phyloP scores from a whole-genome alignment of 495 filamentous ascomycete species.

The Amniculicola lignicola region DNA sequence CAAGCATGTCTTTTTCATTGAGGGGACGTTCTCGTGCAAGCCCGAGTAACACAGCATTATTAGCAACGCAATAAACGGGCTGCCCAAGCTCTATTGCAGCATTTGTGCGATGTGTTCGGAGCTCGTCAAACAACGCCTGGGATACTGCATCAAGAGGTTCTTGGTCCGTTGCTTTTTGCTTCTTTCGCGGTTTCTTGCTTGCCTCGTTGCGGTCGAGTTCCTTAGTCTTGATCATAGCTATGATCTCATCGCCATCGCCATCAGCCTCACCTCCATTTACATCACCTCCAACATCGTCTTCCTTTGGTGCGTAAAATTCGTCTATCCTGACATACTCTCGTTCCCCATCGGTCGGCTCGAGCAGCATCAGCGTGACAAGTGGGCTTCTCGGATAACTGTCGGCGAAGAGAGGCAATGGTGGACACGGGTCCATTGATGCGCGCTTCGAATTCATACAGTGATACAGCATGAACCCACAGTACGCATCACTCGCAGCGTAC shows the following conservation, averaged over 20 bases:
- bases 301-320: background rate
- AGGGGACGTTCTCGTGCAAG: slow-evolving; percentile 14
- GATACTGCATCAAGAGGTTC: slow-evolving; percentile 3
- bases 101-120: background rate
- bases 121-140: slow-evolving; percentile 1
- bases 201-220: background rate
- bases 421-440: slow-evolving; percentile 59
- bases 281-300: background rate
- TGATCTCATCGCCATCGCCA: too few relatives aligned
- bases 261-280: background rate
- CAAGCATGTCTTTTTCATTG: slow-evolving; percentile 4
- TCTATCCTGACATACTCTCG: background rate
- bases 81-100: background rate
- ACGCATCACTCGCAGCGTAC: slow-evolving; percentile 83
- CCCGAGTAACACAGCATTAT: slow-evolving; percentile 12
- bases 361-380: background rate
- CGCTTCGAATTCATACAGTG: slow-evolving; percentile 65
- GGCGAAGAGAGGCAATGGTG: slow-evolving; percentile 64
- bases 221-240: too few relatives aligned
- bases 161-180: background rate
- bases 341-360: background rate
- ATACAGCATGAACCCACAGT: slow-evolving; percentile 72
- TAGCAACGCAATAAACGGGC: slow-evolving; percentile 2
- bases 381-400: slow-evolving; percentile 51
- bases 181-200: background rate